Evolutionary conservation across 345 rosid genomes (phyloP).

Genomic region (Salix arbutifolia): DNA sequence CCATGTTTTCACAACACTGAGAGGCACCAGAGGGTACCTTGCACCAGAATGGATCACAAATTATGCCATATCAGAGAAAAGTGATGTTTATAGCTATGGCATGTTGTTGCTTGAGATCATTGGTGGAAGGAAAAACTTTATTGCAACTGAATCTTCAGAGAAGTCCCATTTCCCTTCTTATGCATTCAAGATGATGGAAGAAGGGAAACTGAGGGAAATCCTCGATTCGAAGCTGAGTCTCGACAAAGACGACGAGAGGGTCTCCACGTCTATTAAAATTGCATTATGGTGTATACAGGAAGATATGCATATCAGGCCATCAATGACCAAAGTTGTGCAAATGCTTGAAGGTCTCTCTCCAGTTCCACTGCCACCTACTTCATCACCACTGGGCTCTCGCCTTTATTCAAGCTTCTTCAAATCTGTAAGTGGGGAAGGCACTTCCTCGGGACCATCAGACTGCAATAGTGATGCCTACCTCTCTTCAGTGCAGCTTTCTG

Average conservation of each 20-base stretch:
- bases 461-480: slow-evolving; percentile 59
- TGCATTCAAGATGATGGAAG: slow-evolving; percentile 89
- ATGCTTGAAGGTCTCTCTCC: slow-evolving; percentile 85
- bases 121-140: slow-evolving; percentile 80
- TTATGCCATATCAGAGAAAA: slow-evolving; percentile 89
- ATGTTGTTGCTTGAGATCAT: slow-evolving; percentile 83
- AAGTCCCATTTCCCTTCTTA: slow-evolving; percentile 80
- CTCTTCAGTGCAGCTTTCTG: slow-evolving; percentile 79
- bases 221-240: slow-evolving; percentile 54
- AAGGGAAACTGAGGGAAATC: slow-evolving; percentile 63
- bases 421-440: slow-evolving; percentile 54
- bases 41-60: slow-evolving; percentile 97
- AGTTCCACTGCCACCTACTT: slow-evolving; percentile 60
- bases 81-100: slow-evolving; percentile 89
- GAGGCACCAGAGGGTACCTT: slow-evolving; percentile 91
- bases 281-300: slow-evolving; percentile 96
- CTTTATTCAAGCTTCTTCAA: slow-evolving; percentile 43
- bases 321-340: slow-evolving; percentile 84
- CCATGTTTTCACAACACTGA: slow-evolving; percentile 80
- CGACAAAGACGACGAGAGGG: slow-evolving; percentile 44
- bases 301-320: slow-evolving; percentile 72
- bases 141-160: slow-evolving; percentile 54
- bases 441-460: slow-evolving; percentile 76
- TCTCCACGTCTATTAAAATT: slow-evolving; percentile 51
- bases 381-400: slow-evolving; percentile 59